A percentile compares a stretch with the other conserved stretches of the same genome.
Conservation (phyloP, 192 early-diverging fungal species). For the Coemansia sp. region DNA sequence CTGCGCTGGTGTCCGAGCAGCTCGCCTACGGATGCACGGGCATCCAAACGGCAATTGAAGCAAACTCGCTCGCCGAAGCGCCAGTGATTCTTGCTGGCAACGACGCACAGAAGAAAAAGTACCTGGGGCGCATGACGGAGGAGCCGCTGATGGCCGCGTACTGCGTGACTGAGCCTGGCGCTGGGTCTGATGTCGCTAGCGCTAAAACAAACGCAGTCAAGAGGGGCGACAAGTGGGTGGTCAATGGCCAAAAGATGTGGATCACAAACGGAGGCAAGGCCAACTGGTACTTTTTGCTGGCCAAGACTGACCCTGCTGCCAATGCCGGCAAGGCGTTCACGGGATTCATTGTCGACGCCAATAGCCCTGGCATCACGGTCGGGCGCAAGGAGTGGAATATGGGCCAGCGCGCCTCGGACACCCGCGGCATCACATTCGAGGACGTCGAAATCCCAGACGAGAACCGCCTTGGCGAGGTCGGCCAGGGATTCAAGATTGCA, state of each 20-base stretch:
- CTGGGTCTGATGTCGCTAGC: conserved; percentile 76
- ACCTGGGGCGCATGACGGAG: conserved; percentile 94
- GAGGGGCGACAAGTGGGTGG: conserved; percentile 76
- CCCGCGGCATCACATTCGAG: conserved; percentile 84
- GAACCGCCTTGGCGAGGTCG: conserved; percentile 69
- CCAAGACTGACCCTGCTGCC: conserved; percentile 79
- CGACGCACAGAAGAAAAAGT: conserved; percentile 92
- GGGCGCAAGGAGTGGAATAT: conserved; percentile 97
- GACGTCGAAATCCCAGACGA: conserved; percentile 80
- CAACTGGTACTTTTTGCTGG: conserved; percentile 97
- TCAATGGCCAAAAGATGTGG: conserved; percentile 96
- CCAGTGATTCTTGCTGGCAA: conserved; percentile 86
- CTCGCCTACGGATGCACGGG: conserved; percentile 91
- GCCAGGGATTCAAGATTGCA: conserved; percentile 93
- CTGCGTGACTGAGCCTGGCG: conserved; percentile 81
- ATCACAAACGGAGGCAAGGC: conserved; percentile 96
- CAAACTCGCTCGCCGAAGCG: conserved; percentile 92
- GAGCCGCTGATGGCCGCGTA: conserved; percentile 95
- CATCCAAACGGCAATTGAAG: conserved; percentile 96
- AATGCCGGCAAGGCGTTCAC: conserved; percentile 86
- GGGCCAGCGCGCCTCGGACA: conserved; percentile 93
- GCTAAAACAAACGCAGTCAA: conserved; percentile 68
- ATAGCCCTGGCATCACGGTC: conserved; percentile 84
- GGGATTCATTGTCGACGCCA: conserved; percentile 91
- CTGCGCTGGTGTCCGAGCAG: conserved; percentile 86